These are phyloP conservation scores for Candolleomyces aberdarensis DNA, from an alignment of 768 basidiomycete species.

Conservation along the genomic window DNA sequence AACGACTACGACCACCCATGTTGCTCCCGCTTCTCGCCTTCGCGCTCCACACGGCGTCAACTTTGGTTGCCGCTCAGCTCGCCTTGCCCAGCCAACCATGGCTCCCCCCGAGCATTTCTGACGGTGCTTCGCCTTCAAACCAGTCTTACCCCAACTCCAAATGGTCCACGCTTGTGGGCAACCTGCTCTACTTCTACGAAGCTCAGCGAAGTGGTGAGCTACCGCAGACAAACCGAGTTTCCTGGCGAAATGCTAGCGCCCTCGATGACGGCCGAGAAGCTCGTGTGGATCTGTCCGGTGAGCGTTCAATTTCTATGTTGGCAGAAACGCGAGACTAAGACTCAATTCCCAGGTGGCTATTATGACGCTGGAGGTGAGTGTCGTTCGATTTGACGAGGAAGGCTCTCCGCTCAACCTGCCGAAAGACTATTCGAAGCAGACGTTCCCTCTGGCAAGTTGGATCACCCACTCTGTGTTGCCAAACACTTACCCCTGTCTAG, in stretches of 20 bases:
- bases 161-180: conserved; percentile 81
- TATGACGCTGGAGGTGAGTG: conserved; percentile 86
- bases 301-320: conserved; percentile 6
- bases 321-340: background rate
- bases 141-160: conserved; percentile 61
- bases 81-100: conserved; percentile 63
- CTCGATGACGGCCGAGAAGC: conserved; percentile 74
- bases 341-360: conserved; percentile 54
- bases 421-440: conserved; percentile 83
- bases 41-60: conserved; percentile 18
- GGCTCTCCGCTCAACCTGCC: conserved; percentile 7
- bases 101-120: conserved; percentile 56
- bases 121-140: conserved; percentile 49
- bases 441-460: conserved; percentile 70
- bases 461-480: background rate
- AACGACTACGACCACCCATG: conserved; percentile 11
- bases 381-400: background rate
- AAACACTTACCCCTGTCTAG: conserved; percentile 28
- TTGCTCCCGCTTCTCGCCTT: conserved; percentile 9
- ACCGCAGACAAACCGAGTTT: conserved; percentile 63
- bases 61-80: conserved; percentile 47
- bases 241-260: conserved; percentile 85
- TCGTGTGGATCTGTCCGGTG: conserved; percentile 70
- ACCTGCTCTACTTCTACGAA: conserved; percentile 86
- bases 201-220: conserved; percentile 83